These are phyloP conservation scores for Aureobasidium vineae DNA, from an alignment of 2,329 filamentous ascomycete genomes.

Conservation along the genomic window DNA sequence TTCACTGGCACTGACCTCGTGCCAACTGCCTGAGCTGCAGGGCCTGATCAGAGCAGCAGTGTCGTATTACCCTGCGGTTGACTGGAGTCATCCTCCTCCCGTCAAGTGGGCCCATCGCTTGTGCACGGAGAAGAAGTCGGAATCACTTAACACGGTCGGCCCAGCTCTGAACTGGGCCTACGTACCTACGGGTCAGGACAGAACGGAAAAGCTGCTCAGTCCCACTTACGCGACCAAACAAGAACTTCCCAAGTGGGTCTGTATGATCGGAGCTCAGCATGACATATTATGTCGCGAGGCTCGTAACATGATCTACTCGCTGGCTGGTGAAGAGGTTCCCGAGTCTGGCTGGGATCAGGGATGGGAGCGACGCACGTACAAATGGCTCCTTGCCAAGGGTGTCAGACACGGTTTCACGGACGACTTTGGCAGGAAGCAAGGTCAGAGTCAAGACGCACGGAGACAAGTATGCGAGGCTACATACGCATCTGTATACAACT, in stretches of 20 bases:
- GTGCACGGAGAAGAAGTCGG: not conserved
- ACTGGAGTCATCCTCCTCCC: slow-evolving; percentile 5
- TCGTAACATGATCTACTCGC: slow-evolving; percentile 15
- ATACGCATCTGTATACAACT: not conserved
- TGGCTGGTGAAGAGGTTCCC: not conserved
- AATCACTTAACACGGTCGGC: not conserved
- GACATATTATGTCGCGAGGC: slow-evolving; percentile 13
- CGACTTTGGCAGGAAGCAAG: not conserved
- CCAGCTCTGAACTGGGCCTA: slow-evolving; percentile 8
- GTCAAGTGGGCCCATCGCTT: not conserved
- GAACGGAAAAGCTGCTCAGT: slow-evolving; percentile 6
- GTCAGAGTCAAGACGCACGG: not conserved
- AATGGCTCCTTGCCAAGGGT: not conserved
- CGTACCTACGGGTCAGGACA: not conserved
- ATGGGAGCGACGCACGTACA: slow-evolving; percentile 2
- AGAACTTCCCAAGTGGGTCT: slow-evolving; percentile 2
- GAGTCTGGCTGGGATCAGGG: not conserved
- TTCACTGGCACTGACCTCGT: not conserved
- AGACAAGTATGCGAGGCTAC: not conserved
- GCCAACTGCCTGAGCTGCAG: slow-evolving; percentile 1
- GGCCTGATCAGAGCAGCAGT: not conserved
- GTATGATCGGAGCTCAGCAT: slow-evolving; percentile 18
- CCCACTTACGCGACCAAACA: slow-evolving; percentile 1
- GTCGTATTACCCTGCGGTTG: slow-evolving; percentile 2
- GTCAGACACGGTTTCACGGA: slow-evolving; percentile 9